Percentiles rank a stretch among this genome's conserved stretches.
These are phyloP conservation scores for Penicillium janthinellum DNA, from an alignment of 2,329 filamentous ascomycete species.

Conservation along the genomic window DNA sequence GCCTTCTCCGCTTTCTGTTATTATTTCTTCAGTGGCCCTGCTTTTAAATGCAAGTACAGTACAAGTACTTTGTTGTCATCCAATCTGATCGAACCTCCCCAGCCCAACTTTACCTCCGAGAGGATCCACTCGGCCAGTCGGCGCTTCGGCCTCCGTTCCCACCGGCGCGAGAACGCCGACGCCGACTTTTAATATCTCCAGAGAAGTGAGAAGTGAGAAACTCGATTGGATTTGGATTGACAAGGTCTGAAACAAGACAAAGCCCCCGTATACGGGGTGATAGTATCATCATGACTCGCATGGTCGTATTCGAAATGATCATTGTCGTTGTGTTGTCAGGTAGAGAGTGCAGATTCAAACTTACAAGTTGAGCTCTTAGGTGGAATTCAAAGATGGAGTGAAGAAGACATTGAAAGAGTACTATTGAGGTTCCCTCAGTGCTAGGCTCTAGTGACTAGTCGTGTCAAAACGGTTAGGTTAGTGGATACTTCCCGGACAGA, in stretches of 20 bases:
- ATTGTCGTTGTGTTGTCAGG: not conserved
- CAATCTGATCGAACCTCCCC: not conserved
- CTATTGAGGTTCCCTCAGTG: not conserved
- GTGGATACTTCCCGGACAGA: not conserved
- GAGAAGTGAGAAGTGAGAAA: too few relatives aligned
- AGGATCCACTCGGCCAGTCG: not conserved
- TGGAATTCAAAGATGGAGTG: too few relatives aligned
- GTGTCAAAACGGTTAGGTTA: not conserved
- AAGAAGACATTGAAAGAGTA: not conserved
- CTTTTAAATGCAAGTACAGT: not conserved
- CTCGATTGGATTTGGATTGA: not conserved
- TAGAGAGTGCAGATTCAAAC: not conserved
- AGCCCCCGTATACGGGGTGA: not conserved
- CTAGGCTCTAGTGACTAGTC: too few relatives aligned
- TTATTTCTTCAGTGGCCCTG: not conserved
- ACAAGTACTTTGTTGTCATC: not conserved
- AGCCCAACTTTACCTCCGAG: not conserved
- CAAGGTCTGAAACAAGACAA: not conserved
- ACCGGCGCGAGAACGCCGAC: not conserved
- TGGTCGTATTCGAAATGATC: not conserved
- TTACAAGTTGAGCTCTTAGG: not conserved
- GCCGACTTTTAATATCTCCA: not conserved
- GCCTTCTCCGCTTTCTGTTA: not conserved
- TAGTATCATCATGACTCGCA: not conserved
- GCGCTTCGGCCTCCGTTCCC: slow-evolving; percentile 5